Evolutionary conservation across 2,329 filamentous ascomycete genomes (phyloP), one percentile per base, ranked within the genome.

Genomic region (Aspergillus sp.): DNA sequence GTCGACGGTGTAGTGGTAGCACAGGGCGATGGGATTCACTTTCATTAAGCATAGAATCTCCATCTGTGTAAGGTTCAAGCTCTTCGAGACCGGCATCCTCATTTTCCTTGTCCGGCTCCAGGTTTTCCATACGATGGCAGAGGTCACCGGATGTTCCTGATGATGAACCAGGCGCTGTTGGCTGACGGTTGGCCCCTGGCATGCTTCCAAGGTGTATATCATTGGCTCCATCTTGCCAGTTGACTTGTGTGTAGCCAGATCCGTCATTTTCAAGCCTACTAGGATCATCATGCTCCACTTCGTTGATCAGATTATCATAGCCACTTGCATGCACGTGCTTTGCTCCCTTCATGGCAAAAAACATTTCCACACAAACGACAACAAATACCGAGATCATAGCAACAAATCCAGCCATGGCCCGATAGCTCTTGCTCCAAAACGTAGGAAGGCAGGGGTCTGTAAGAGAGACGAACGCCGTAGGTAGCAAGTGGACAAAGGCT

Each of bases 351-450:
- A 84, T 86, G 0, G 89, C 90, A 57, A 97, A 84, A 65, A 90
- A 89, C 71, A 93, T 95, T 67, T 97, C 91, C 45, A 96, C 79
- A 2, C 82, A 80, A 5, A 95, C 88, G 3, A 96, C 90, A 3
- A 86, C 73, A 50, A 95, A 76, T n/a, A 88, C 86, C 9, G 86
- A 83, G 7, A 83, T 68, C 86, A 95, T 91, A 48, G 88, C 86
- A 42, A 95, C 80, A 43, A 93, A 76, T 2, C 90, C 89, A 0
- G 88, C 83, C 64, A 94, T 84, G 5, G 88, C 87, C 42, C 77
- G 80, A 65, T 93, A 95, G n/a, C 80, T 79, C 53, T 85, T 62
- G 64, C 81, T 91, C 79, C 90, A 95, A 63, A 90, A 85, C 49
- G 78, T 74, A 7, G 89, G 87, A 0, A 95, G 80, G 67, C 81